Conservation (phyloP, 345 rosid species). For the Bretschneidera sinensis region DNA sequence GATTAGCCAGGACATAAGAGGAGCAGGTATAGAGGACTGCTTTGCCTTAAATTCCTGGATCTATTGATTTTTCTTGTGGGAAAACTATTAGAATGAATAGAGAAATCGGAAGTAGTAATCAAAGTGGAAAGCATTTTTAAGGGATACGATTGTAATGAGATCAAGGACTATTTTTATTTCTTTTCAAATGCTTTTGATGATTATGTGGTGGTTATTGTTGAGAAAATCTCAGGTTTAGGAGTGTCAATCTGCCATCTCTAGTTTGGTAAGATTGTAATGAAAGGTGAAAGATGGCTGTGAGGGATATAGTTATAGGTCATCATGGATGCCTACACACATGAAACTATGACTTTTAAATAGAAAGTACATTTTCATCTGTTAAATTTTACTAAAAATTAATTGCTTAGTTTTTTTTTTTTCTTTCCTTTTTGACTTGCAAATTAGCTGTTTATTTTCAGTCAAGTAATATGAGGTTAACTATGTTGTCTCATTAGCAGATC, state of each 20-base stretch:
- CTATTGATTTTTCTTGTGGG: neutral
- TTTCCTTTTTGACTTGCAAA: constrained; percentile 5
- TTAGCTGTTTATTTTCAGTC: constrained; percentile 5
- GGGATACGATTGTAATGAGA: neutral
- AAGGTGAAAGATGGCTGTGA: no score
- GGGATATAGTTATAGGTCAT: no score
- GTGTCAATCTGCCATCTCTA: no score
- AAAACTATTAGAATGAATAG: neutral
- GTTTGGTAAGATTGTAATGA: no score
- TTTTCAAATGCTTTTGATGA: neutral
- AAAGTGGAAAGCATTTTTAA: neutral
- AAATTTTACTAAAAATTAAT: no score
- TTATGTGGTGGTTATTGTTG: neutral
- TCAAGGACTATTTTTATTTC: neutral
- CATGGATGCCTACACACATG: no score
- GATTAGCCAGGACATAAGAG: neutral
- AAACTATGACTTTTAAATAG: no score
- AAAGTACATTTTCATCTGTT: no score
- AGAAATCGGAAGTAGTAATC: no score
- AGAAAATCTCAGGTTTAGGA: no score
- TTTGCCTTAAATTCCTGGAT: neutral
- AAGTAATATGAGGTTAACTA: no score
- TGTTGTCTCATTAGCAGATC: constrained; percentile 46
- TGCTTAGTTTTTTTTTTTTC: neutral
- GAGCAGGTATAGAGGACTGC: neutral